Base-by-base conservation (phyloP, 176 grass and related monocot genomes). In the Aegilops umbellulata region DNA sequence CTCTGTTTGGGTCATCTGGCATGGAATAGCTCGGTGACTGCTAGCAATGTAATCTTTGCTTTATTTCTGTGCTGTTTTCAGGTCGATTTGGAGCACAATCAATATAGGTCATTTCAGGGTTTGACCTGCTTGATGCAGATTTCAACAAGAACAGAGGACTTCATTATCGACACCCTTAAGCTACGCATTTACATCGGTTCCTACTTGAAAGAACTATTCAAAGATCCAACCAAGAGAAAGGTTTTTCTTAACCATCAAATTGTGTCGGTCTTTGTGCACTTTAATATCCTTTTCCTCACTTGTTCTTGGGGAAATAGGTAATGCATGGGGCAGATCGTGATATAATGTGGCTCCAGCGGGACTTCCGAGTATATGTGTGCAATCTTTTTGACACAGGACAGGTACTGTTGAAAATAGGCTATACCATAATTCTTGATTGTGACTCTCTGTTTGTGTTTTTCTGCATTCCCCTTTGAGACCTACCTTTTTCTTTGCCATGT, bases 11-110 rank as follows among this genome's bases (percentile, higher is more conserved):
- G 60, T 8, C 27, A 80, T 87, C 5, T 80, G 58, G 11, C 34
- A 51, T 76, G 19, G 26, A 83, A 69, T 74, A 60, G 58, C 29
- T 77, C 35, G 17, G 8, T 29, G 32, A 77, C 25, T 42, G 29
- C 69, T 60, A 75, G 32, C 17, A 82, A 80, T 3, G 80, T 81
- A 83, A 20, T 60, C 5, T 61, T 80, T 58, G 27, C 15, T 81
- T 65, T 10, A 39, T 78, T 73, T 77, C 6, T 86, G 31, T 78
- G 20, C 64, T 71, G 65, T 88, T 85, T 81, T 85, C 94, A 99
- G 97, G 94, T 99, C 60, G 97, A 99, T 92, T 93, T 99, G 92
- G 97, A 99, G 88, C 97, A 99, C 83, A 96, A 99, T 75, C 97
- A 99, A 39, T 99, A 96, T 88, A 85, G 97, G 25, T 96, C 97